A percentile compares a stretch with the other conserved stretches of the same genome.
Evolutionary conservation across 768 basidiomycete species (phyloP).

Genomic region (Tulasnella sp.): DNA sequence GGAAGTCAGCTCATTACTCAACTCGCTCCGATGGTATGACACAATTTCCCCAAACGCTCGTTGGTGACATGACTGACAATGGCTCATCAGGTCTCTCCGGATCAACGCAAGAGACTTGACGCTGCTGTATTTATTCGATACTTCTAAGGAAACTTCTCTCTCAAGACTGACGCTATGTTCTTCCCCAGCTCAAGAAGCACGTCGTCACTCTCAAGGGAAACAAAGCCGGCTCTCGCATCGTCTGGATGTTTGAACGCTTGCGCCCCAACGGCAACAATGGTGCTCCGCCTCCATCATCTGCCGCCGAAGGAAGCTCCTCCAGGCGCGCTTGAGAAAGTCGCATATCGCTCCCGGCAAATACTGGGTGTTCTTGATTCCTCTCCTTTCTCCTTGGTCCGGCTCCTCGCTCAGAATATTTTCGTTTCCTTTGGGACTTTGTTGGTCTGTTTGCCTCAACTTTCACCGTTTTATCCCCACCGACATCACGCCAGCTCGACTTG

Average conservation of each 20-base stretch:
- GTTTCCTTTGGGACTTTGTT: background rate
- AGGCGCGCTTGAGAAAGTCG: background rate
- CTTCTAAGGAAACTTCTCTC: background rate
- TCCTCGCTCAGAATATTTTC: background rate
- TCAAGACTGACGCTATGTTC: background rate
- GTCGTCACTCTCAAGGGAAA: constrained; percentile 87
- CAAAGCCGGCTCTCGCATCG: constrained; percentile 87
- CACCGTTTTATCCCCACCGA: background rate
- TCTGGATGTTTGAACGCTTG: constrained; percentile 63
- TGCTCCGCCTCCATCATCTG: background rate
- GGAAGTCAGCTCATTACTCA: constrained; percentile 83
- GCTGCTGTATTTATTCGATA: constrained; percentile 47
- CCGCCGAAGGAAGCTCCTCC: background rate
- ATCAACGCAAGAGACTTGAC: constrained; percentile 74
- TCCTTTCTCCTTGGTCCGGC: background rate
- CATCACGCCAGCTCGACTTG: background rate
- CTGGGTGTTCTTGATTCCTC: background rate
- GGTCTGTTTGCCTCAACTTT: background rate
- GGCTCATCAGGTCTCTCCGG: constrained; percentile 66
- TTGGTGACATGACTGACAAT: constrained; percentile 12
- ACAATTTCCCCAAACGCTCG: background rate
- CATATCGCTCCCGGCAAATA: background rate
- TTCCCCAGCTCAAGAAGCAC: constrained; percentile 60
- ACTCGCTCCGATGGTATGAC: constrained; percentile 66
- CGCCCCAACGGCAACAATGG: background rate